Base-by-base conservation (phyloP, 805 yeast genomes). In the Teunomyces gatunensis region DNA sequence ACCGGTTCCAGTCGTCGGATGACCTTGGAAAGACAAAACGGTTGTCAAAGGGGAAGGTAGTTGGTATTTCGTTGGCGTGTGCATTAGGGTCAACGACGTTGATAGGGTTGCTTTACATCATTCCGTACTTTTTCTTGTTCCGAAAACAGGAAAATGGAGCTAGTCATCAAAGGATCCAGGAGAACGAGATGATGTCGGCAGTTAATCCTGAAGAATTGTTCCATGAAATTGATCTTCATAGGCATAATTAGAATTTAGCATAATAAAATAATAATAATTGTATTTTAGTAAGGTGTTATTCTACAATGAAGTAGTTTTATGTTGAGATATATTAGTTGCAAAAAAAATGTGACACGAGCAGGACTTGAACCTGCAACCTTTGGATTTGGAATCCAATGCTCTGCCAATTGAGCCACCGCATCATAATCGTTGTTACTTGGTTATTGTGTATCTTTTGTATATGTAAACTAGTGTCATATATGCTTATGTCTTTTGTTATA, bases 291-390 rank as follows among this genome's bases (percentile, higher is more conserved):
- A 34, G 23, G 6, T n/a, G 33, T 12, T 12, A 21, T 21, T 9
- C 20, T 18, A 18, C 20, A 18, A 15, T 15, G 17, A 15, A 15
- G 17, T 15, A 15, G 17, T 15, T 15, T 15, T 15, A 15, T 15
- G 17, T 15, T n/a, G 2, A 41, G 3, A 12, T 35, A 6, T 35
- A 4, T 17, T 17, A 18, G 39, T 5, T 20, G 40, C 39, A 45
- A 40, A 45, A 51, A 53, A 39, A 44, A 56, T 50, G 49, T 80
- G 85, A 80, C 83, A 81, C 85, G 84, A 85, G 82, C 88, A 83
- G 87, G 88, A 83, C 81, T 83, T 79, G 88, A 83, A 83, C 88
- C 87, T 83, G 87, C 88, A 83, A 79, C 88, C 88, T 81, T 82
- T 81, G 83, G 88, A 81, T 81, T 61, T 68, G 73, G 73, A 68